Conservation (phyloP, 2,329 filamentous ascomycete genomes). For the Fusarium sp. region DNA sequence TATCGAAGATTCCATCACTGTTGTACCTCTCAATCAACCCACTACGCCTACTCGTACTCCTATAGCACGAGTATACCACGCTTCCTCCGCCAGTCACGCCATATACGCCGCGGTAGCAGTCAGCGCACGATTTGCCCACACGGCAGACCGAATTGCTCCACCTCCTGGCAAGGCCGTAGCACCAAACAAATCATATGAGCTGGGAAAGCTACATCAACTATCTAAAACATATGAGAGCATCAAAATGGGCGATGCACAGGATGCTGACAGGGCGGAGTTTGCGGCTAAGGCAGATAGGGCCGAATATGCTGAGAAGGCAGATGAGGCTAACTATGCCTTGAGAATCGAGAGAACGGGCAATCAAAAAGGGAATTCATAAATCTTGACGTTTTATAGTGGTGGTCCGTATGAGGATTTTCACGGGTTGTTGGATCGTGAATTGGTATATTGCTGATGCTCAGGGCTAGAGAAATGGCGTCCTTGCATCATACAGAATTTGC, state of each 20-base stretch:
- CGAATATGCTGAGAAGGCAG: constrained; percentile 45
- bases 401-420: no score
- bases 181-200: neutral
- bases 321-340: constrained; percentile 43
- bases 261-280: constrained; percentile 43
- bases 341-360: neutral
- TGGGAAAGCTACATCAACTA: constrained; percentile 23
- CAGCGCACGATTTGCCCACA: constrained; percentile 1
- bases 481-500: neutral
- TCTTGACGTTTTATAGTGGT: neutral
- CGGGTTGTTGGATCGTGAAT: neutral
- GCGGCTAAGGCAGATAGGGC: constrained; percentile 49
- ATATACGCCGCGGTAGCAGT: neutral
- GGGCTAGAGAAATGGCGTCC: neutral
- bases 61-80: neutral
- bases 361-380: neutral
- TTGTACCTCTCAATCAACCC: neutral
- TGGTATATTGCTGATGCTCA: neutral
- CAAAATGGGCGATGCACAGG: constrained; percentile 31
- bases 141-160: neutral
- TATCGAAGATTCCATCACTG: fast-evolving
- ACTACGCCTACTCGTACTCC: no score
- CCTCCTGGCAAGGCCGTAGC: neutral
- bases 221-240: constrained; percentile 29
- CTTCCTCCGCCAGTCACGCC: neutral